Evolutionary conservation across 805 yeast genomes (phyloP).

Genomic region (Wickerhamiella vanderwaltii): DNA sequence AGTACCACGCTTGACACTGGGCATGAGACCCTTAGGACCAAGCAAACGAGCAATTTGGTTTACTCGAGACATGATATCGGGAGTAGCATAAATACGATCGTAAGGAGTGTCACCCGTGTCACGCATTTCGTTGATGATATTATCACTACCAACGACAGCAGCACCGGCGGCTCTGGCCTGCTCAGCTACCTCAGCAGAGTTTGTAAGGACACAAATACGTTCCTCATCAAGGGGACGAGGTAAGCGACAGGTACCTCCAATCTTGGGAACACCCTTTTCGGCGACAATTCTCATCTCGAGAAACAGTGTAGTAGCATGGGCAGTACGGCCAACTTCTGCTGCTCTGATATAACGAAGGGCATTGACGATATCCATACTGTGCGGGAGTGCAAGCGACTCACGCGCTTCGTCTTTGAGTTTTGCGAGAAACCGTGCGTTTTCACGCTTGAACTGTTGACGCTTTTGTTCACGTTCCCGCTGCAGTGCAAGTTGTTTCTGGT

Average conservation of each 20-base stretch:
- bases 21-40: conserved; percentile 87
- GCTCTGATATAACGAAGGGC: conserved; percentile 78
- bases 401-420: conserved; percentile 30
- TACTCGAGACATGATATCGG: conserved; percentile 58
- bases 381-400: conserved; percentile 39
- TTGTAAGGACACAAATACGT: conserved; percentile 56
- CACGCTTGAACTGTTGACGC: conserved; percentile 24
- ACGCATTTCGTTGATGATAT: conserved; percentile 50
- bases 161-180: conserved; percentile 51
- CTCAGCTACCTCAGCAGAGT: conserved; percentile 39
- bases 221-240: conserved; percentile 62
- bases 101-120: conserved; percentile 43
- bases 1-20: conserved; percentile 74
- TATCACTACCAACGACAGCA: conserved; percentile 55
- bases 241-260: conserved; percentile 57
- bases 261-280: conserved; percentile 65
- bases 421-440: conserved; percentile 18
- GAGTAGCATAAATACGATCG: conserved; percentile 74
- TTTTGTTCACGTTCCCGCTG: conserved; percentile 27
- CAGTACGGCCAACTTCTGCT: conserved; percentile 77
- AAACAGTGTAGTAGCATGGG: conserved; percentile 55
- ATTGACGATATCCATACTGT: conserved; percentile 55
- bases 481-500: conserved; percentile 25
- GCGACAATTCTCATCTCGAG: conserved; percentile 52
- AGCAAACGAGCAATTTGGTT: conserved; percentile 60